Base-by-base conservation (phyloP, 257 asterid genomes). In the Buddleja alternifolia region DNA sequence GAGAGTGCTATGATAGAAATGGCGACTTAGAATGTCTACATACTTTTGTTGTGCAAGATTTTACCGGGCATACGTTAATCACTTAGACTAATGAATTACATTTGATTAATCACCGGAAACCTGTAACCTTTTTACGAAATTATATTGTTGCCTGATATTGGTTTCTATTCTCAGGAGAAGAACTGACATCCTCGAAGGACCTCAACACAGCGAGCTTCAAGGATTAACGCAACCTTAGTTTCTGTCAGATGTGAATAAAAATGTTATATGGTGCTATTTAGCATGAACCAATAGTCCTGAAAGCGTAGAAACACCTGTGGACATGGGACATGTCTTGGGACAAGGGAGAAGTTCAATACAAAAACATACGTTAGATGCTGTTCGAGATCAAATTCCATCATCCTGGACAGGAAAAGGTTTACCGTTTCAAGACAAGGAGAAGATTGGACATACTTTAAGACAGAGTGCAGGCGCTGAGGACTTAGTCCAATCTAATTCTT, bases 301-400 rank as follows among this genome's bases (percentile, higher is more conserved):
- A 65, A 71, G 40, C 58, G 60, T 75, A 48, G 71, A 74, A 72
- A 68, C 77, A 73, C 74, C 73, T 72, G 51, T 46, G 53, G 76
- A 64, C 57, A 77, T 78, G 90, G 86, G 78, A 14, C 67, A 58
- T 58, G 54, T 41, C 60, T 46, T 56, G 55, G 81, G 86, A 55
- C 70, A 67, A 15, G 79, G 52, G 71, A 72, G 74, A 72, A 60
- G 67, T 80, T 66, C 69, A 3, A 66, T 59, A 52, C 74, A 45
- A 59, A 69, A 62, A 40, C 75, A 36, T 19, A 57, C 54, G 34
- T 15, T 67, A 70, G 52, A 64, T 50, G 67, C 56, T 70, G 76
- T 39, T 32, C 67, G 71, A 66, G 87, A 64, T 50, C 82, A 67
- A 77, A 42, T 58, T 32, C 71, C 67, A 41, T 17, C 73, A 20